Percentiles rank a stretch among this genome's conserved stretches.
phyloP scores from a whole-genome alignment of 257 asterid species.

The Przewalskia tangutica region DNA sequence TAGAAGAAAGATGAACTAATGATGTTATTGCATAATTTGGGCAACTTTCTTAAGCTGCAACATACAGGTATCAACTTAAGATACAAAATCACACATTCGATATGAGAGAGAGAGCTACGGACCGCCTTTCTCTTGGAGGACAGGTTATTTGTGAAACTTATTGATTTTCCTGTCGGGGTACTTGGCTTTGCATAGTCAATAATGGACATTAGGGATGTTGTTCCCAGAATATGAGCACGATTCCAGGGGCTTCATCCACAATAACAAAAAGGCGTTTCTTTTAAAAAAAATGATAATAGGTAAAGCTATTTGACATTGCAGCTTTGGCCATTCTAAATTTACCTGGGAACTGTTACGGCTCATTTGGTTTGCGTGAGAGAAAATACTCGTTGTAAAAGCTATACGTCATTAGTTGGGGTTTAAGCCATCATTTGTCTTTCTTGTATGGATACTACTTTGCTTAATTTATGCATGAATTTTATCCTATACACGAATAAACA shows the following conservation, averaged over 20 bases:
- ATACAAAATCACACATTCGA: not conserved
- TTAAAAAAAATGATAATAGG: too few species aligned
- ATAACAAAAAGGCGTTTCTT: too few species aligned
- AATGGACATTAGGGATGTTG: not conserved
- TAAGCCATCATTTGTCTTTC: too few species aligned
- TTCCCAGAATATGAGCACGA: not conserved
- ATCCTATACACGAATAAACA: too few species aligned
- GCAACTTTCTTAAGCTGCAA: not conserved
- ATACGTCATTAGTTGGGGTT: too few species aligned
- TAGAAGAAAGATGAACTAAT: not conserved
- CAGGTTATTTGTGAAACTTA: not conserved
- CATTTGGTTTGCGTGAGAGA: too few species aligned
- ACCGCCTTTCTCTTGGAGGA: not conserved
- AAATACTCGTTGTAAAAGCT: too few species aligned
- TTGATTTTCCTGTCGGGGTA: not conserved
- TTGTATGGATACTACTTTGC: too few species aligned
- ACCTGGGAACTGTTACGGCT: too few species aligned
- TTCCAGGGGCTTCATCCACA: not conserved
- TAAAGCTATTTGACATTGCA: too few species aligned
- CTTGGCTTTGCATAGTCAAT: not conserved
- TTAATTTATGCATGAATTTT: too few species aligned
- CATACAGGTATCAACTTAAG: not conserved
- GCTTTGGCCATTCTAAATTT: too few species aligned
- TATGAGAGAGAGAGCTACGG: not conserved
- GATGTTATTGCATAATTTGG: not conserved